Percentiles rank a stretch among this genome's conserved stretches.
Conservation (phyloP, 192 early-diverging fungal species). For the Gigaspora rosea region DNA sequence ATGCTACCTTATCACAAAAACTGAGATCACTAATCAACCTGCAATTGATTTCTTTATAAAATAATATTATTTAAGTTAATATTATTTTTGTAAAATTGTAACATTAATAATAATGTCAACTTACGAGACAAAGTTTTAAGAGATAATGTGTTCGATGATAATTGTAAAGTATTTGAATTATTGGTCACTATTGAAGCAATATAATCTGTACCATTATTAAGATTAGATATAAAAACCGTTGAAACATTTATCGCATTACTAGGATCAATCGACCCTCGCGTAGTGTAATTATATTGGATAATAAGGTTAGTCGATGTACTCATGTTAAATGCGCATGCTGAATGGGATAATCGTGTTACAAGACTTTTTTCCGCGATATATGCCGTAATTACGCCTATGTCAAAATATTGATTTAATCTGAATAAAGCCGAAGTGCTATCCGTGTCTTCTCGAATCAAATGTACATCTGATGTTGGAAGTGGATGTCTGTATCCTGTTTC, state of each 20-base stretch:
- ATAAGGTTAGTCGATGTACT: constrained; percentile 41
- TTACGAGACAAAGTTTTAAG: constrained; percentile 40
- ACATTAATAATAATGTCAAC: neutral
- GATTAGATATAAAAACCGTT: constrained; percentile 26
- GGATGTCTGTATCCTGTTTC: neutral
- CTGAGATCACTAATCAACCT: constrained; percentile 49
- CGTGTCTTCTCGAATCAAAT: constrained; percentile 44
- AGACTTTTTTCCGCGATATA: constrained; percentile 29
- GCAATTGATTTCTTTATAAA: constrained; percentile 44
- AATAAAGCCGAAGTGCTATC: constrained; percentile 38
- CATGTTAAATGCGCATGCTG: constrained; percentile 52
- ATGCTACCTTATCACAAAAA: constrained; percentile 58
- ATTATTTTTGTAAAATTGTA: neutral
- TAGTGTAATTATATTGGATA: constrained; percentile 40
- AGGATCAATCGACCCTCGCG: constrained; percentile 42
- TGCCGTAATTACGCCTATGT: constrained; percentile 35
- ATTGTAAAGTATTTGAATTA: constrained; percentile 33
- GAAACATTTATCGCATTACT: constrained; percentile 30
- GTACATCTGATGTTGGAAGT: neutral
- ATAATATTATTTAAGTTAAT: neutral
- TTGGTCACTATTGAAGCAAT: constrained; percentile 46
- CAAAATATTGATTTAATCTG: neutral
- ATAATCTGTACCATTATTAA: constrained; percentile 43
- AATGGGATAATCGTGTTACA: constrained; percentile 40
- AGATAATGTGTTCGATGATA: constrained; percentile 34